A percentile compares a stretch with the other conserved stretches of the same genome.
These are phyloP conservation scores for Rhynchospora breviuscula DNA, from an alignment of 176 grass and related monocot species.

Conservation along the genomic window DNA sequence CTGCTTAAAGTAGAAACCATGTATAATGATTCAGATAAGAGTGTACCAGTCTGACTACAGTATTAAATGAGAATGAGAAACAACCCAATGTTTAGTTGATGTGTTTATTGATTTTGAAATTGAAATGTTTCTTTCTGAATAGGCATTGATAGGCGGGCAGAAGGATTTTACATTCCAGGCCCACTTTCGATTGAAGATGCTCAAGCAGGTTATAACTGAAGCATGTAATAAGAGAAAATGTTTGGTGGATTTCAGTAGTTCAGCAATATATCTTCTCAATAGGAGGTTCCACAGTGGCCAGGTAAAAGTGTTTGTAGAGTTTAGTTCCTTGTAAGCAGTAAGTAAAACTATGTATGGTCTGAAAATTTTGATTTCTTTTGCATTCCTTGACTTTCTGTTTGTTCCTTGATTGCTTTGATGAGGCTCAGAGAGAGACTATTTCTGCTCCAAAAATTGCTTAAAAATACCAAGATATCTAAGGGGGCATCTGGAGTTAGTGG, in stretches of 20 bases:
- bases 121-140: background rate
- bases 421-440: background rate
- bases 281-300: conserved; percentile 11
- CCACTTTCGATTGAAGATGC: background rate
- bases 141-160: background rate
- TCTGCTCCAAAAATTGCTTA: background rate
- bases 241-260: background rate
- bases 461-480: background rate
- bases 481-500: too few relatives aligned
- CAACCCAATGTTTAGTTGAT: background rate
- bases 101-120: background rate
- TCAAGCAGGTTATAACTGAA: conserved; percentile 14
- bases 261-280: background rate
- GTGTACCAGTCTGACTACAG: background rate
- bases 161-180: background rate
- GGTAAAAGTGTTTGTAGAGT: background rate
- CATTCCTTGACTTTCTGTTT: background rate
- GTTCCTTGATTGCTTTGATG: background rate
- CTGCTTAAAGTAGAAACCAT: background rate
- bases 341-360: background rate
- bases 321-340: background rate
- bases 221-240: conserved; percentile 1
- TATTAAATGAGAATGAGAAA: background rate
- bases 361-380: background rate
- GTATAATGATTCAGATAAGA: background rate